Evolutionary conservation across 768 basidiomycete genomes (phyloP), one percentile per base, ranked within the genome.

Genomic region (Tulasnella sp.): DNA sequence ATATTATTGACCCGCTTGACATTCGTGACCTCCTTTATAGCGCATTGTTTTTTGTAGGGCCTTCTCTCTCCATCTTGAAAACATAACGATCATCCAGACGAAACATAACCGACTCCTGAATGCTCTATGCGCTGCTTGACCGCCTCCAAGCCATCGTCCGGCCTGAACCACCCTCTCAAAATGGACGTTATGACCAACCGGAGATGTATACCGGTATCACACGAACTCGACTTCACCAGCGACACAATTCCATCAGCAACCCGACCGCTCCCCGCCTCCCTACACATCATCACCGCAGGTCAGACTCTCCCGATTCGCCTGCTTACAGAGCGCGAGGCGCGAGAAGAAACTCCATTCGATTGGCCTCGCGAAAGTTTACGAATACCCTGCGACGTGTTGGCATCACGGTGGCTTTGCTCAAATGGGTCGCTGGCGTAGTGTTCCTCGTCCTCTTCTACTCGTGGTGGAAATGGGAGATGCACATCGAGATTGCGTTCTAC

Each of bases 401-500:
- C 32, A 40, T 32, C 69, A 32, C 69, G 32, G 18, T 70, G 69
- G 69, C 16, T 11, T 70, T 51, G 42, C 51, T 51, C 44, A 75
- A 51, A 26, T 75, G 74, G 74, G 35, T 75, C 13, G 42, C 32
- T 42, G 40, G 35, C 44, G 23, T 87, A 79, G 76, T 90, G 37
- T 79, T 90, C 37, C 81, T 88, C n/a, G 86, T 86, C 0, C 84
- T 90, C 73, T 87, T 89, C 81, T 82, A 90, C 69, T 93, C 92
- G 84, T 77, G 79, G 69, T 80, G 81, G 57, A 75, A 70, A 26
- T 86, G 83, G 80, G 92, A 97, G 84, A 89, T 93, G 3, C 95
- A 98, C 84, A 85, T 98, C 81, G 96, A 98, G 84, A 84, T 96
- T 57, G 86, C 91, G 35, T 89, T 95, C 82, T 96, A 94, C 85